Base-by-base conservation (phyloP, 202 grass and related monocot genomes). In the Carex sylvatica region DNA sequence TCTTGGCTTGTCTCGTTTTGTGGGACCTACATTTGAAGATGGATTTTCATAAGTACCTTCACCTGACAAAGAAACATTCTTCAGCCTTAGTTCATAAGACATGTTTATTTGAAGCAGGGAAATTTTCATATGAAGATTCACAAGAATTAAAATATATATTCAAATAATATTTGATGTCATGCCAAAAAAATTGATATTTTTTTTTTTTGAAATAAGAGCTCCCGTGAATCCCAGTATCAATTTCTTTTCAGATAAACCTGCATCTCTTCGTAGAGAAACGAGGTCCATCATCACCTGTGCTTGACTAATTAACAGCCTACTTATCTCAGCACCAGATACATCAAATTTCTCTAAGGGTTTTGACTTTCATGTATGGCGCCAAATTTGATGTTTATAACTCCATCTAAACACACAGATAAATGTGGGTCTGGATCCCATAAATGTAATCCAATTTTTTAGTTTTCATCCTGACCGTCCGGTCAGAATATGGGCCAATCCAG, bases 11-110 rank as follows among this genome's bases (percentile, higher is more conserved):
- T 77, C 74, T 77, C 3, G 74, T 59, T 51, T 80, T 56, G 9
- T 67, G 42, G 12, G 38, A 71, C 5, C 78, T 51, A 23, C 2
- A 83, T 83, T 74, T 36, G 26, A 74, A 19, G 63, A 35, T 77
- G 1, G 24, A 40, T 82, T 63, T 88, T 76, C 78, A 70, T 81
- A 88, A 64, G 72, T 87, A 38, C 82, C 85, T 74, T 46, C 59
- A 44, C 40, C 44, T 83, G 64, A 82, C 65, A 82, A 82, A 82
- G n/a, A 82, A 31, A 82, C 46, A 82, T 49, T 35, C 2, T n/a
- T 2, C 19, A 58, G 5, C 52, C 15, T 58, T 18, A 75, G 44
- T 74, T 58, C 70, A 33, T 35, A 53, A 49, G 19, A 13, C 3
- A 23, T 72, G 65, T 49, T 72, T 47, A 72, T 23, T 72, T 49